phyloP scores from a whole-genome alignment of 108 stramenopile genomes.

The Nannochloropsis gaditana region DNA sequence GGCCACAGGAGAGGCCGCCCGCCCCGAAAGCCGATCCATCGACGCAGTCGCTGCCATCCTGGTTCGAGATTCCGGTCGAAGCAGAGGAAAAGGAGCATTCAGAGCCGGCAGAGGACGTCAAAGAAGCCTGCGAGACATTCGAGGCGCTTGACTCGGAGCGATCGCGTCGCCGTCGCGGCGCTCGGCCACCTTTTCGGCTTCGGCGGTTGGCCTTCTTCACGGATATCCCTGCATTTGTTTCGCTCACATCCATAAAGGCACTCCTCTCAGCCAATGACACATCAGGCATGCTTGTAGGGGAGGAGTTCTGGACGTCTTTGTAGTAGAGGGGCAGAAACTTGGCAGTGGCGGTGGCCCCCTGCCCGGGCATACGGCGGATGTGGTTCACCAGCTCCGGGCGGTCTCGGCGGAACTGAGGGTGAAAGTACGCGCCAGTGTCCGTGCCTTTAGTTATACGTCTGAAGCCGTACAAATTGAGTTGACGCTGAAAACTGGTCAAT shows the following conservation, averaged over 20 bases:
- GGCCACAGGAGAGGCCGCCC: no score
- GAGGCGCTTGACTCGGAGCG: constrained; percentile 8
- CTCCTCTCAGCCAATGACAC: no score
- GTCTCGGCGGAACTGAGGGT: constrained; percentile 81
- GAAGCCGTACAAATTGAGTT: constrained; percentile 76
- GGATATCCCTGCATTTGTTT: no score
- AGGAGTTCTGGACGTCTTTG: not conserved
- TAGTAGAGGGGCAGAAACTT: constrained; percentile 13
- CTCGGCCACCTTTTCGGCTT: no score
- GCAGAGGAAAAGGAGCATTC: not conserved
- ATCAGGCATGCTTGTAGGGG: not conserved
- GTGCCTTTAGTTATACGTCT: constrained; percentile 66
- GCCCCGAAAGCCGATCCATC: no score
- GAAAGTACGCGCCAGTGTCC: constrained; percentile 83
- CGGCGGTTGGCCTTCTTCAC: no score
- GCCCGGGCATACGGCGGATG: constrained; percentile 17
- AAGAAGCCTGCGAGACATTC: not conserved
- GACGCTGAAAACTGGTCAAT: constrained; percentile 75
- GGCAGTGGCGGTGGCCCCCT: constrained; percentile 2
- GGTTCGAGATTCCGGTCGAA: not conserved
- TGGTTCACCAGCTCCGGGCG: constrained; percentile 63
- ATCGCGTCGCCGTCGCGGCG: not conserved
- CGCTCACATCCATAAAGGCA: no score
- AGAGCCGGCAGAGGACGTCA: not conserved
- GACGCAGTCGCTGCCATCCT: no score